Conservation (phyloP, 306 rosid species). For the Acacia melanoxylon region DNA sequence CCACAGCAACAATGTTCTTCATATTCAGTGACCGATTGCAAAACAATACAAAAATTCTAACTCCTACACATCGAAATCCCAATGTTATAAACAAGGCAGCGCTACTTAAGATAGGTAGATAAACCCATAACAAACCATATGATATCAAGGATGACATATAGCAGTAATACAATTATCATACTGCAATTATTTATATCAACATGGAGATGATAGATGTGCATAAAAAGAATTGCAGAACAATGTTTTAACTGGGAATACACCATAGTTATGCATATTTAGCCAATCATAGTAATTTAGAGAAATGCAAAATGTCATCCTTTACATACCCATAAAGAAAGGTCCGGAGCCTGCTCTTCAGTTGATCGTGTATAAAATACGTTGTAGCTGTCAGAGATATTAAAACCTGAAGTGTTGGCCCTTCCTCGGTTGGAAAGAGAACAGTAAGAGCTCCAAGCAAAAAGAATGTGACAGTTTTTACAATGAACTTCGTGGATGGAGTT, state of each 20-base stretch:
- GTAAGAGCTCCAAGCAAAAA: conserved; percentile 75
- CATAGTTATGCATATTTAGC: conserved; percentile 3
- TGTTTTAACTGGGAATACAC: conserved; percentile 7
- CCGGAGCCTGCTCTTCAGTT: conserved; percentile 77
- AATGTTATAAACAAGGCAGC: neutral
- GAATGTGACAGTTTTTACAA: conserved; percentile 70
- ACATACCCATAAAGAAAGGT: conserved; percentile 86
- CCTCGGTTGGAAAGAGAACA: conserved; percentile 88
- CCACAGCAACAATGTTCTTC: conserved; percentile 92
- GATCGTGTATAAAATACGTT: conserved; percentile 68
- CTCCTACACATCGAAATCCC: neutral
- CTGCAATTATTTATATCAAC: conserved; percentile 7
- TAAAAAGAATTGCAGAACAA: conserved; percentile 7
- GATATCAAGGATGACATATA: conserved; percentile 54
- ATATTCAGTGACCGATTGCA: conserved; percentile 94
- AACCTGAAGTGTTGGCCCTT: conserved; percentile 97
- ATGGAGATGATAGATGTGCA: conserved; percentile 10
- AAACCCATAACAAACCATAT: conserved; percentile 77
- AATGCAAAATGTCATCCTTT: conserved; percentile 15
- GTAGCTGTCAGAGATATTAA: conserved; percentile 85
- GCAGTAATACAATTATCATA: neutral
- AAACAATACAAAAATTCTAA: conserved; percentile 34
- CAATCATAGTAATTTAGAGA: conserved; percentile 15
- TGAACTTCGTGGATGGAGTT: conserved; percentile 75
- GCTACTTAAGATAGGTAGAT: conserved; percentile 72